Evolutionary conservation across 2,329 filamentous ascomycete species (phyloP), one percentile per base, ranked within the genome.

Genomic region (Cladosporium cucumerinum): DNA sequence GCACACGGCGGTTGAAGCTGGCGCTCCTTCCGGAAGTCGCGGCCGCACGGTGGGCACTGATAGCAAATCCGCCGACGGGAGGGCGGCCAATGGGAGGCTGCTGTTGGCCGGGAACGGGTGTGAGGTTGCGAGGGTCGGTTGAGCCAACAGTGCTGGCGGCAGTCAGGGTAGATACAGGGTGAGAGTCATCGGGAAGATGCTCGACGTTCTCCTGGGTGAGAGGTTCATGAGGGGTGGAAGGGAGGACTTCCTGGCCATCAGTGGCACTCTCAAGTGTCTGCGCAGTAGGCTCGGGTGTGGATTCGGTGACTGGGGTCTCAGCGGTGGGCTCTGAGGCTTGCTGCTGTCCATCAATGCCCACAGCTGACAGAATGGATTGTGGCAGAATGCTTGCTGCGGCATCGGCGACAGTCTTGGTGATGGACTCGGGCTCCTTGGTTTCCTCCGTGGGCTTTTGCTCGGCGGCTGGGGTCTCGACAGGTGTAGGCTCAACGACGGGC

Each of bases 201-300:
- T 97, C 93, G 65, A 98, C 89, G 79, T 98, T 98, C 72, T 89
- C 89, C 80, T 94, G 89, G 30, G 94, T 98, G 69, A 98, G 85
- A 73, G 93, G 88, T 76, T 93, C 92, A 79, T 90, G 89, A 26
- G 91, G 86, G 18, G 91, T 89, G 57, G 85, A 84, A 54, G 94
- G 78, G 25, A 67, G 62, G 30, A 57, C 64, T 16, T 67, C 61
- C 36, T 68, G 62, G 21, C 51, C 55, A 36, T 55, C 43, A 52
- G 62, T 43, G 12, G 32, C 54, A 26, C 54, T 64, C 62, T 58
- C 32, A 25, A 55, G 62, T 52, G 62, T 58, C 57, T 64, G 43
- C 11, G 49, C 55, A 10, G 54, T 32, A 23, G 46, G 36, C 49
- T 62, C 60, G 18, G 60, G 32, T n/a, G 46, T 30, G 6, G 60